Percentiles rank a stretch among this genome's conserved stretches.
phyloP scores from a whole-genome alignment of 805 yeast genomes.

The Huiozyma sinensis region DNA sequence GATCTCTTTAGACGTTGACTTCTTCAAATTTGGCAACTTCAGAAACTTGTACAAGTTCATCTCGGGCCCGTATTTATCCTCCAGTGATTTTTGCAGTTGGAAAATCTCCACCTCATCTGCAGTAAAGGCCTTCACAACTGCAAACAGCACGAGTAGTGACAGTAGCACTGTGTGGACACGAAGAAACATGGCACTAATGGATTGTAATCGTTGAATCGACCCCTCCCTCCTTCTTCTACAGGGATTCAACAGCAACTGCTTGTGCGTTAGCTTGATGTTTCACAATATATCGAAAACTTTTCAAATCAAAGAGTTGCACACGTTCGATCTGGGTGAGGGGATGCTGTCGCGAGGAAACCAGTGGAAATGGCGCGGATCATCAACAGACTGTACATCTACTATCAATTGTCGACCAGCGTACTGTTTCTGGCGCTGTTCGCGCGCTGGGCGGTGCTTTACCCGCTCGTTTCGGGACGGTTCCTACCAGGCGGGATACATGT shows the following conservation, averaged over 20 bases:
- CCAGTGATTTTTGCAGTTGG: constrained; percentile 52
- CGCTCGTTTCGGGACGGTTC: constrained; percentile 54
- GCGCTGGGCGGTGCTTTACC: constrained; percentile 43
- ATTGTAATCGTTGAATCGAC: background rate
- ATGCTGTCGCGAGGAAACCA: background rate
- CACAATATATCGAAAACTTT: no score
- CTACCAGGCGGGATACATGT: constrained; percentile 66
- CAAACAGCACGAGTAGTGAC: constrained; percentile 8
- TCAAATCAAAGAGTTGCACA: no score
- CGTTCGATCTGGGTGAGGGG: no score
- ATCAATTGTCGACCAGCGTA: constrained; percentile 17
- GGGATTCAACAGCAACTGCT: background rate
- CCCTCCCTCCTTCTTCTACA: background rate
- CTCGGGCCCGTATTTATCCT: constrained; percentile 49
- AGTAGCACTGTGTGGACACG: constrained; percentile 2
- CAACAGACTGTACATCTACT: constrained; percentile 20
- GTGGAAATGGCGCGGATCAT: background rate
- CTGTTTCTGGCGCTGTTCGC: constrained; percentile 23
- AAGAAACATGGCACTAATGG: background rate
- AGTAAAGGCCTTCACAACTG: constrained; percentile 39
- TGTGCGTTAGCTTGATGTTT: no score
- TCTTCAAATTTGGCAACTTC: constrained; percentile 31
- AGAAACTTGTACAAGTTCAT: constrained; percentile 63
- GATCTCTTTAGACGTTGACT: constrained; percentile 43
- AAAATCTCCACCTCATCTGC: constrained; percentile 75